Evolutionary conservation across 768 basidiomycete species (phyloP), one percentile per base, ranked within the genome.

Genomic region (Psilocybe tampanensis): DNA sequence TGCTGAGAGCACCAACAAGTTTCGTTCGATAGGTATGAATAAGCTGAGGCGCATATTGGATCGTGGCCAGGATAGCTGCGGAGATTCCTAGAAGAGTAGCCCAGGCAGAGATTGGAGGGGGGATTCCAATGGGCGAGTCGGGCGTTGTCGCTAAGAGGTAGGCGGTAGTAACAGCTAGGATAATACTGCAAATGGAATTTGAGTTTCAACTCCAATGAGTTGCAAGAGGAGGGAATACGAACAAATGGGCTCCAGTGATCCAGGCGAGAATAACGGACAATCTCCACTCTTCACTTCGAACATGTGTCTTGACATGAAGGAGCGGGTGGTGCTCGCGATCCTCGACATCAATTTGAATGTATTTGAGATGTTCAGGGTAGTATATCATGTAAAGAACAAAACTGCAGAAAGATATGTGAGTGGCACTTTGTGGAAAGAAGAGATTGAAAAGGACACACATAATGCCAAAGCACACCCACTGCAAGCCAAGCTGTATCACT

Each of bases 41-140:
- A 22, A 99, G 77, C 70, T 97, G 95, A 0, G 96, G 95, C 0
- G 86, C 80, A 59, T 98, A 99, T 71, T 99, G 95, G 5, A 90
- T 74, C 3, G 85, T 83, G 1, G 94, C 90, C 5, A 97, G 82
- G 0, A 86, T 34, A 2, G 92, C 89, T 1, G 92, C 89, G 1
- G 86, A 81, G 21, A 98, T 74, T 8, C 97, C 97, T 3, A 97
- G 81, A 73, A 94, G 90, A 0, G 89, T 89, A 0, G 94, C 94
- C 89, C 95, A 96, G 22, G 66, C 59, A 6, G 68, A 66, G 18
- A 78, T 61, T 23, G 62, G 55, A 7, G 65, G 59, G 0, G 79
- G 72, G 6, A 74, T 48, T 65, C 70, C 54, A 15, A 58, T 47
- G 3, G 69, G 63, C 74, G 74, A 64, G 72, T 81, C 49, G 9